phyloP scores from a whole-genome alignment of 441 rosid species.

The Mallotus repandus region DNA sequence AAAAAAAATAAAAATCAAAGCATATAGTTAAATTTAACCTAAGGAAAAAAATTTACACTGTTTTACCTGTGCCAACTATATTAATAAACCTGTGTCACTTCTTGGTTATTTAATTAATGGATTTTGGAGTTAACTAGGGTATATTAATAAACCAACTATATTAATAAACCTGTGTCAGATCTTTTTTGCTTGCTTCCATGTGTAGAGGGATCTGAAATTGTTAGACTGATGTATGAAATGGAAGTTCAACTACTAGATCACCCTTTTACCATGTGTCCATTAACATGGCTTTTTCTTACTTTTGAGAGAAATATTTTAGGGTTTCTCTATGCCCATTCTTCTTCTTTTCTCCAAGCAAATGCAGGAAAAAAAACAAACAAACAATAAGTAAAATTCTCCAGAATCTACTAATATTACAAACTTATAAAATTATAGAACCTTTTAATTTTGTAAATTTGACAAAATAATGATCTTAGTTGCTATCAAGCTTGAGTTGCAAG shows the following conservation, averaged over 20 bases:
- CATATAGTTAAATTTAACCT: too few relatives aligned
- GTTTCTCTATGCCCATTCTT: constrained; percentile 1
- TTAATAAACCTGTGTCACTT: too few relatives aligned
- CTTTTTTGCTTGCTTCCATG: background rate
- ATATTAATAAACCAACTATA: too few relatives aligned
- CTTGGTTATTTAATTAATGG: background rate
- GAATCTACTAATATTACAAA: background rate
- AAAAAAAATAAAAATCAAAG: too few relatives aligned
- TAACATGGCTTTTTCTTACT: background rate
- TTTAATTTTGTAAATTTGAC: background rate
- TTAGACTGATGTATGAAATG: background rate
- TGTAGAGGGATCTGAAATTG: background rate
- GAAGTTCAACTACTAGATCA: background rate
- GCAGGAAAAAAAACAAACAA: background rate
- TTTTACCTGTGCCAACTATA: too few relatives aligned
- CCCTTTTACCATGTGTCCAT: background rate
- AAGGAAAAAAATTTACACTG: too few relatives aligned
- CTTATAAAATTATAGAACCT: background rate
- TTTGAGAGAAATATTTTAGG: constrained; percentile 5
- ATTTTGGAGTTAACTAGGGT: constrained; percentile 8
- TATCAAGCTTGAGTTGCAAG: too few relatives aligned
- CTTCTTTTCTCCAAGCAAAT: background rate
- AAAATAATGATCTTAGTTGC: background rate
- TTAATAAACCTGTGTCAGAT: too few relatives aligned
- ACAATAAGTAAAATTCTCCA: too few relatives aligned